A percentile compares a stretch with the other conserved stretches of the same genome.
Evolutionary conservation across 192 early-diverging fungal genomes (phyloP).

Genomic region (Umbelopsis sp.): DNA sequence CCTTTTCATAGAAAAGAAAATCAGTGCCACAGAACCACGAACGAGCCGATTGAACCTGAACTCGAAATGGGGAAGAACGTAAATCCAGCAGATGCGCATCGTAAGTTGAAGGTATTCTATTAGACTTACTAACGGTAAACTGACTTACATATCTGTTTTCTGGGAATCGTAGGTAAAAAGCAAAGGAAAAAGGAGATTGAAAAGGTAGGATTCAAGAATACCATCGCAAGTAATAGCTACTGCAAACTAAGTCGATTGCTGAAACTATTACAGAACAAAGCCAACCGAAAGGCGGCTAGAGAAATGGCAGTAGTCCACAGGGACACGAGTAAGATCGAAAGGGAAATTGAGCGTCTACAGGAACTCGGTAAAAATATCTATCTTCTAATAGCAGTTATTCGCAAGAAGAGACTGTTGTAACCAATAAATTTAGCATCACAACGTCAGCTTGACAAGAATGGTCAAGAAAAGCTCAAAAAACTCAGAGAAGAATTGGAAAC

Average conservation of each 20-base stretch:
- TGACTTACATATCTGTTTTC: neutral
- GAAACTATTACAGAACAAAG: constrained; percentile 59
- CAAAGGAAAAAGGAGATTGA: constrained; percentile 41
- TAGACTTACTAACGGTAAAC: neutral
- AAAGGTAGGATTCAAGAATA: constrained; percentile 25
- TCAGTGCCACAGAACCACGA: too few species aligned
- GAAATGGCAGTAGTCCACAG: constrained; percentile 55
- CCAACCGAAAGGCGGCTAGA: constrained; percentile 58
- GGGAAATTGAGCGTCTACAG: constrained; percentile 52
- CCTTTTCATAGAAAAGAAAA: neutral
- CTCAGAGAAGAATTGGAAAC: constrained; percentile 53
- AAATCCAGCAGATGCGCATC: constrained; percentile 41
- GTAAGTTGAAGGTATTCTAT: constrained; percentile 12
- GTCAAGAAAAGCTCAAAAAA: constrained; percentile 43
- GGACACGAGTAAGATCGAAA: constrained; percentile 55
- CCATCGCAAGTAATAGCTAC: neutral
- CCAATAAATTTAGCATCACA: constrained; percentile 27
- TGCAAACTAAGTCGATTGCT: neutral
- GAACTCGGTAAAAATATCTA: constrained; percentile 41
- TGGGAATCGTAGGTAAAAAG: constrained; percentile 27
- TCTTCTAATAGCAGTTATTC: too few species aligned
- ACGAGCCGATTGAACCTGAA: neutral
- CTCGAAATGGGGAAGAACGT: constrained; percentile 26
- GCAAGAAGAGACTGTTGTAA: neutral
- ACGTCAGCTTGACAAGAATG: constrained; percentile 53